Conservation (phyloP, 768 basidiomycete species). For the Lentinula guzmanii region DNA sequence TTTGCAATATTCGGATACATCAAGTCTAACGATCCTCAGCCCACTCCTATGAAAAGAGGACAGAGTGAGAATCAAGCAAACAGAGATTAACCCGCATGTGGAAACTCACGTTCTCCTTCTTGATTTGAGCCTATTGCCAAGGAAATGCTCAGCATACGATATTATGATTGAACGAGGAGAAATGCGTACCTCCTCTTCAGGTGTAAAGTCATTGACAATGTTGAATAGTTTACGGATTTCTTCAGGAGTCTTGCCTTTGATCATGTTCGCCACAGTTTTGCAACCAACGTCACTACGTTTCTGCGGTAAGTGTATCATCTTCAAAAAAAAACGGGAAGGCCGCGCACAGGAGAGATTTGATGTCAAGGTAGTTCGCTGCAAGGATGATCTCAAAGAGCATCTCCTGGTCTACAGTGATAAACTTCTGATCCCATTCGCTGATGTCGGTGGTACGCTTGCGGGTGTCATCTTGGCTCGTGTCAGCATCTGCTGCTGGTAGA, state of each 20-base stretch:
- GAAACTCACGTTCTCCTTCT: constrained; percentile 91
- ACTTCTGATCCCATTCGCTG: constrained; percentile 98
- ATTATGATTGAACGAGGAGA: constrained; percentile 8
- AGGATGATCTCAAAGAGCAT: constrained; percentile 99
- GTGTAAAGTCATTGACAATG: constrained; percentile 97
- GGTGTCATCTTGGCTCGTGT: constrained; percentile 84
- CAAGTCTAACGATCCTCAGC: constrained; percentile 72
- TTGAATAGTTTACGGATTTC: constrained; percentile 98
- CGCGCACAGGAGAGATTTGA: constrained; percentile 93
- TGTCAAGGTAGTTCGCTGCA: constrained; percentile 99
- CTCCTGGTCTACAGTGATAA: constrained; percentile 97
- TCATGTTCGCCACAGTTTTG: constrained; percentile 99
- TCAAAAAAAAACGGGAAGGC: constrained; percentile 1
- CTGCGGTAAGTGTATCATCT: neutral
- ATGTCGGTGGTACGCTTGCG: constrained; percentile 98
- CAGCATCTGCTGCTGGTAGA: constrained; percentile 79
- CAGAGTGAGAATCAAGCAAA: constrained; percentile 11
- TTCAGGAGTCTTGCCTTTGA: constrained; percentile 99
- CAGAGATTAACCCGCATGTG: neutral
- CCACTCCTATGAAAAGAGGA: constrained; percentile 62
- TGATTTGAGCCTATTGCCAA: constrained; percentile 79
- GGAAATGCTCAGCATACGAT: constrained; percentile 8
- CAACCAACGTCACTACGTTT: constrained; percentile 82
- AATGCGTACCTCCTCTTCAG: constrained; percentile 86
- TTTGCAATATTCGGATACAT: neutral